These are phyloP conservation scores for Teunomyces barrocoloradensis DNA, from an alignment of 805 yeast species.

Conservation along the genomic window DNA sequence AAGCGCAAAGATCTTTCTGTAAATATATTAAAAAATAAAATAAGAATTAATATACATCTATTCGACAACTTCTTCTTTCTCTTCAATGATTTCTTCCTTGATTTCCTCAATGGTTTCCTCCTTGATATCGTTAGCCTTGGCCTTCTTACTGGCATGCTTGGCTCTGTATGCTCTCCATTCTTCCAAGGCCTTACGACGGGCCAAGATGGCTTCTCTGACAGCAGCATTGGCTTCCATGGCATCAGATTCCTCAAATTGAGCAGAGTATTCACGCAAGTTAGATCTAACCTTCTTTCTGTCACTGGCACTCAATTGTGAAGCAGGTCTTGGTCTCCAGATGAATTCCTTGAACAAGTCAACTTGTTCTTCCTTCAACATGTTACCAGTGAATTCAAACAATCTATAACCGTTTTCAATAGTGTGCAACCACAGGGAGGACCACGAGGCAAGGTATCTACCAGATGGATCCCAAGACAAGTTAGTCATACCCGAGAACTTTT, in stretches of 20 bases:
- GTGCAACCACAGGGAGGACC: constrained; percentile 86
- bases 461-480: constrained; percentile 93
- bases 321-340: constrained; percentile 97
- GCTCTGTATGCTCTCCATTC: constrained; percentile 86
- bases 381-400: constrained; percentile 82
- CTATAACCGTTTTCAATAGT: constrained; percentile 88
- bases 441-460: constrained; percentile 84
- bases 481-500: constrained; percentile 74
- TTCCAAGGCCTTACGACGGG: constrained; percentile 74
- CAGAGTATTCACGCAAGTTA: constrained; percentile 84
- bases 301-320: constrained; percentile 65
- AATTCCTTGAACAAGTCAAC: constrained; percentile 84
- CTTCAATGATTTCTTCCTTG: constrained; percentile 66
- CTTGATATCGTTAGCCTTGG: constrained; percentile 49
- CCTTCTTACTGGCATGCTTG: constrained; percentile 27
- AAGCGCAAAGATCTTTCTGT: not conserved
- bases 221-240: constrained; percentile 95
- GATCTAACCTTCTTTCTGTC: constrained; percentile 88
- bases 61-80: constrained; percentile 42
- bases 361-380: constrained; percentile 67
- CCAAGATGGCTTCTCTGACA: constrained; percentile 81
- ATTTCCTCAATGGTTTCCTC: constrained; percentile 67
- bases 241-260: constrained; percentile 91
- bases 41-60: constrained; percentile 14
- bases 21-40: not conserved